Percentiles rank a stretch among this genome's conserved stretches.
These are phyloP conservation scores for Saksenaea vasiformis DNA, from an alignment of 371 early-diverging fungal genomes.

Conservation along the genomic window DNA sequence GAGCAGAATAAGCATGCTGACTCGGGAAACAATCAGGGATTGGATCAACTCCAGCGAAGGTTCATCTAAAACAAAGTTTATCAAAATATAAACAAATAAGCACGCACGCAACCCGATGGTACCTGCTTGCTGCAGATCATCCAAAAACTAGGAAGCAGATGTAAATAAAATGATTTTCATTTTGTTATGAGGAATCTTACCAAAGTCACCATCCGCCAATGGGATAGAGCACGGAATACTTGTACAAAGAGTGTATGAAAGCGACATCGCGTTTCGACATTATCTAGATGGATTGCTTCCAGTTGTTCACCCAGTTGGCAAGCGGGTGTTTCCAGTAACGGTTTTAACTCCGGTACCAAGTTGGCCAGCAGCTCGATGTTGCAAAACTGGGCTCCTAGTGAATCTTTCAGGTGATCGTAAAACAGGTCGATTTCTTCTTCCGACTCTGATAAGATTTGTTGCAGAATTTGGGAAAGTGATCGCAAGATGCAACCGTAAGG, in stretches of 20 bases:
- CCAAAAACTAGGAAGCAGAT: conserved; percentile 30
- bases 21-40: conserved; percentile 31
- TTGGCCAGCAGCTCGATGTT: conserved; percentile 38
- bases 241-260: conserved; percentile 46
- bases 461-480: conserved; percentile 43
- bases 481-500: conserved; percentile 43
- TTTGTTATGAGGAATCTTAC: conserved; percentile 19
- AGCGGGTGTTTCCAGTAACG: conserved; percentile 28
- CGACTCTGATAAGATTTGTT: conserved; percentile 46
- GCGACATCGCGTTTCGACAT: conserved; percentile 38
- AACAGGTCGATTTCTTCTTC: conserved; percentile 40
- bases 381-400: conserved; percentile 36
- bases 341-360: conserved; percentile 43
- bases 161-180: background rate
- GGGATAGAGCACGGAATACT: conserved; percentile 41
- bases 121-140: conserved; percentile 50
- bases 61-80: conserved; percentile 26
- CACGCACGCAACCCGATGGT: background rate
- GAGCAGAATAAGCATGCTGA: conserved; percentile 34
- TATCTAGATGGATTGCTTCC: conserved; percentile 30
- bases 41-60: conserved; percentile 44
- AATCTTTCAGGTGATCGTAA: conserved; percentile 32
- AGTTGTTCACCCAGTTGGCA: conserved; percentile 17
- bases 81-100: background rate
- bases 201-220: conserved; percentile 50